These are phyloP conservation scores for Gracilaria gracilis DNA, from an alignment of 23 red algal species.

Conservation along the genomic window DNA sequence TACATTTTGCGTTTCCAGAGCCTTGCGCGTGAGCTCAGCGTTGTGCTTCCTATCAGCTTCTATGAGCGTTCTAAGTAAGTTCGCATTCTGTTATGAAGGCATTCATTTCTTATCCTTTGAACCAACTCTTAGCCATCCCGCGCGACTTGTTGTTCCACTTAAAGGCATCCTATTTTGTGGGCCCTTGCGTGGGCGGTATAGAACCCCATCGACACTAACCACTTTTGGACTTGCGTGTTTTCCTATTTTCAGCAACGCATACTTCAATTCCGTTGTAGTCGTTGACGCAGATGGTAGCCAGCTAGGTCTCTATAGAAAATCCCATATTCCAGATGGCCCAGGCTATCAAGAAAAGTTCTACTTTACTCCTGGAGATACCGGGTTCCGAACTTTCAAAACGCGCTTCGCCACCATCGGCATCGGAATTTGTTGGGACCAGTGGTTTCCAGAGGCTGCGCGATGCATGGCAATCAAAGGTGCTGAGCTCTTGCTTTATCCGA, in stretches of 20 bases:
- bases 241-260: constrained; percentile 53
- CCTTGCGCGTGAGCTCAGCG: constrained; percentile 62
- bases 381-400: constrained; percentile 82
- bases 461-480: constrained; percentile 87
- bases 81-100: not conserved
- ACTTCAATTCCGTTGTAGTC: constrained; percentile 89
- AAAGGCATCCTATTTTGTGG: not conserved
- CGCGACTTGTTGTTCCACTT: not conserved
- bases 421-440: constrained; percentile 97
- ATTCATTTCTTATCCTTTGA: not conserved
- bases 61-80: constrained; percentile 85
- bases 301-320: constrained; percentile 87
- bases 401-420: constrained; percentile 70
- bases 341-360: constrained; percentile 98
- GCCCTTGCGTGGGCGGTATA: not conserved
- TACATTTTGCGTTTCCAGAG: constrained; percentile 75
- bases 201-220: constrained; percentile 4
- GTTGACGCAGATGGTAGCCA: constrained; percentile 83
- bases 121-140: not conserved
- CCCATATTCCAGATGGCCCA: constrained; percentile 92
- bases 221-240: not conserved
- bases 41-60: constrained; percentile 87
- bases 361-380: constrained; percentile 93
- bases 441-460: constrained; percentile 96
- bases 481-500: constrained; percentile 92